phyloP scores from a whole-genome alignment of 768 basidiomycete species.

The Boletus rex-veris region DNA sequence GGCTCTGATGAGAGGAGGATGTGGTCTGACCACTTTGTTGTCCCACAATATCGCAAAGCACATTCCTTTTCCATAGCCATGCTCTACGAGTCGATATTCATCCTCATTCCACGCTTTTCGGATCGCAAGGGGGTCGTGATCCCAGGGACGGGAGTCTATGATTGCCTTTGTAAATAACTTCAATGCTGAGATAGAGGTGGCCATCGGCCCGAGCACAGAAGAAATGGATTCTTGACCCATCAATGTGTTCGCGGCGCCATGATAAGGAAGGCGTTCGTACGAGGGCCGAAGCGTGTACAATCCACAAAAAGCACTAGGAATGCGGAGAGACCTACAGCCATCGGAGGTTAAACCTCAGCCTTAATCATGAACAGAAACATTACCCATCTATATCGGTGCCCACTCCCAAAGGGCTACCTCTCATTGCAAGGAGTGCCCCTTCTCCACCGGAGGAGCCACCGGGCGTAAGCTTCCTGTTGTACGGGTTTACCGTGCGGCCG shows the following conservation, averaged over 20 bases:
- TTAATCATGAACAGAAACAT: neutral
- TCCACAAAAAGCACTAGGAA: slow-evolving; percentile 67
- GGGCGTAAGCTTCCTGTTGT: slow-evolving; percentile 64
- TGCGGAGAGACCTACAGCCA: slow-evolving; percentile 58
- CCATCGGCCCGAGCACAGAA: slow-evolving; percentile 75
- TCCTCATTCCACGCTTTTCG: slow-evolving; percentile 60
- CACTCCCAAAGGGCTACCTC: slow-evolving; percentile 54
- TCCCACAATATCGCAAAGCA: slow-evolving; percentile 69
- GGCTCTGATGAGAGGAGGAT: slow-evolving; percentile 64
- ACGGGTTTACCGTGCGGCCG: slow-evolving; percentile 75
- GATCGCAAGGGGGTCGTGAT: slow-evolving; percentile 55
- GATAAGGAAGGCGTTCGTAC: slow-evolving; percentile 68
- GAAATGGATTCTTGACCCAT: slow-evolving; percentile 71
- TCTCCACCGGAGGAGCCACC: slow-evolving; percentile 91
- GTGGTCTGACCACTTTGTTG: slow-evolving; percentile 54
- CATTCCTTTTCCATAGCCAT: slow-evolving; percentile 47
- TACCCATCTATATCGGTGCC: slow-evolving; percentile 84
- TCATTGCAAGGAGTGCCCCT: slow-evolving; percentile 63
- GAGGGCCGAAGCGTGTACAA: slow-evolving; percentile 74
- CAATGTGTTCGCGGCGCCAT: slow-evolving; percentile 58
- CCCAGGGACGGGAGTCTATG: slow-evolving; percentile 50
- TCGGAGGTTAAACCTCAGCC: neutral
- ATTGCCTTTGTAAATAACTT: slow-evolving; percentile 50
- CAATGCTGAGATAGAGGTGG: slow-evolving; percentile 58
- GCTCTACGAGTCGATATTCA: slow-evolving; percentile 57